Percentiles rank a stretch among this genome's conserved stretches.
Evolutionary conservation across 345 rosid species (phyloP).

Genomic region (Pugionium dolabratum): DNA sequence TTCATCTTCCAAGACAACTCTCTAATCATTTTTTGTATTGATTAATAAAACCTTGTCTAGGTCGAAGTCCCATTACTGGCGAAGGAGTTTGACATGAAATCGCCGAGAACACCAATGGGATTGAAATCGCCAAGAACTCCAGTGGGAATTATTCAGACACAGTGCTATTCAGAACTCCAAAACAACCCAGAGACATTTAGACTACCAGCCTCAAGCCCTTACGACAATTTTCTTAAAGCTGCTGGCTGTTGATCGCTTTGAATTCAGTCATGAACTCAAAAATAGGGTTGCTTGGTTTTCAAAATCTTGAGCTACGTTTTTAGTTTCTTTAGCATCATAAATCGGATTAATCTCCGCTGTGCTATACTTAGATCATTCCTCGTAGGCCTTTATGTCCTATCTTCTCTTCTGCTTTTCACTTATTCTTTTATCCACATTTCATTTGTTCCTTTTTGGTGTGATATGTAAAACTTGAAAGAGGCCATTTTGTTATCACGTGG

Average conservation of each 20-base stretch:
- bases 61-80: conserved; percentile 55
- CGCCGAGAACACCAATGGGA: conserved; percentile 32
- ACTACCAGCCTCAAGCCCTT: conserved; percentile 45
- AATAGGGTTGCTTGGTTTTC: conserved; percentile 20
- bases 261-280: conserved; percentile 14
- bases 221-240: conserved; percentile 44
- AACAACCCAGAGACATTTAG: conserved; percentile 25
- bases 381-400: conserved; percentile 23
- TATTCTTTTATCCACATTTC: conserved; percentile 34
- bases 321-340: conserved; percentile 25
- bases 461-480: conserved; percentile 13
- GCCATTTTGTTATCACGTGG: conserved; percentile 1
- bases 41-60: conserved; percentile 43
- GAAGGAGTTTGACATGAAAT: conserved; percentile 31
- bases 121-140: conserved; percentile 32
- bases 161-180: conserved; percentile 37
- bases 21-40: not conserved
- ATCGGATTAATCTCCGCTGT: conserved; percentile 18
- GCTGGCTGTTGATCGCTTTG: conserved; percentile 43
- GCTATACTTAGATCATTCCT: conserved; percentile 22
- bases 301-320: conserved; percentile 21
- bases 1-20: not conserved
- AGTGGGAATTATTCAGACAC: conserved; percentile 37
- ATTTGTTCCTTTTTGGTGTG: conserved; percentile 34
- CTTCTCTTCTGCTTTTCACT: conserved; percentile 14